Evolutionary conservation across 2,329 filamentous ascomycete species (phyloP).

Genomic region (Clonostachys byssicola): DNA sequence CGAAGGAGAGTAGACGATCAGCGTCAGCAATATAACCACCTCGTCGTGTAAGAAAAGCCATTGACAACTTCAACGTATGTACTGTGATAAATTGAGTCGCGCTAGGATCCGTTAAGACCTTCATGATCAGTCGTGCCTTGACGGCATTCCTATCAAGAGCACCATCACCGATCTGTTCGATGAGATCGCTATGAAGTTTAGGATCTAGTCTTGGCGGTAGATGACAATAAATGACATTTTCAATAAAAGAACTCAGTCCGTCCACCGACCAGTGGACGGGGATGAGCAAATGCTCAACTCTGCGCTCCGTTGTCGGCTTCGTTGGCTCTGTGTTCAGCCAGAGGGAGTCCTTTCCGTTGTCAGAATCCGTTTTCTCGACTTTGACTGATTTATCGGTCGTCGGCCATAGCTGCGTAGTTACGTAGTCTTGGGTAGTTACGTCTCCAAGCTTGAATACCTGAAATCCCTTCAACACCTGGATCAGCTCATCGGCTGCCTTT

Average conservation of each 20-base stretch:
- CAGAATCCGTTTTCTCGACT: conserved; percentile 9
- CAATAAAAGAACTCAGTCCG: not conserved
- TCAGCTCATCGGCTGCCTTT: conserved; percentile 25
- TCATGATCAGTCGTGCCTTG: conserved; percentile 24
- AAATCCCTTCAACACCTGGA: conserved; percentile 18
- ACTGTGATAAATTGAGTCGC: not conserved
- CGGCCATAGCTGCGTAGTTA: conserved; percentile 27
- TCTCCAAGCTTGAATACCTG: conserved; percentile 29
- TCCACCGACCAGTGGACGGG: conserved; percentile 14
- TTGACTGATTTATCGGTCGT: conserved; percentile 8
- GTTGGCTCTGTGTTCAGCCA: conserved; percentile 19
- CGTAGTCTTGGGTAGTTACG: conserved; percentile 24
- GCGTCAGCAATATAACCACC: conserved; percentile 26
- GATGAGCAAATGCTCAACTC: conserved; percentile 30
- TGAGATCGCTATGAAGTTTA: conserved; percentile 20
- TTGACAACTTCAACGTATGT: conserved; percentile 18
- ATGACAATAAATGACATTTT: conserved; percentile 22
- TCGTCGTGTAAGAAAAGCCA: conserved; percentile 31
- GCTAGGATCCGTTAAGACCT: conserved; percentile 28
- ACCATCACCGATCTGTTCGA: conserved; percentile 18
- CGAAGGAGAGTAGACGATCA: conserved; percentile 27
- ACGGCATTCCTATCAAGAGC: conserved; percentile 29
- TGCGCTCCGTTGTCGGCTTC: conserved; percentile 12
- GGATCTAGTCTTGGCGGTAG: conserved; percentile 21
- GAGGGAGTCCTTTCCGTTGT: conserved; percentile 15